Evolutionary conservation across 805 yeast genomes (phyloP).

Genomic region (Candida glaebosa): DNA sequence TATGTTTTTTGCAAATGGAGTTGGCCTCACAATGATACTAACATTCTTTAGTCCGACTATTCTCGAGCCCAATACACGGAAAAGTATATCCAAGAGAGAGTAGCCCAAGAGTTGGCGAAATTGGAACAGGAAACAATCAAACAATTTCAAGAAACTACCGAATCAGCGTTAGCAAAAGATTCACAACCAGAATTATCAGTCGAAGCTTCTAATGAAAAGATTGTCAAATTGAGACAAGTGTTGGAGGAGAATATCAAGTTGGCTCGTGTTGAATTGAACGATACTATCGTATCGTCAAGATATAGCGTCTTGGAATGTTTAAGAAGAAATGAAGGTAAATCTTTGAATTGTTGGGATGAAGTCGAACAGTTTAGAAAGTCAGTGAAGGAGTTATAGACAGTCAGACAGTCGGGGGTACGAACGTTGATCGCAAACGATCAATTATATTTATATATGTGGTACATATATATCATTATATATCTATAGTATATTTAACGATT

Average conservation of each 20-base stretch:
- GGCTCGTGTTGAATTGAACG: slow-evolving; percentile 29
- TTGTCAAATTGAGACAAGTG: slow-evolving; percentile 28
- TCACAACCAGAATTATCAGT: slow-evolving; percentile 28
- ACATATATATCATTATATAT: no score
- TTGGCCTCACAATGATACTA: slow-evolving; percentile 1
- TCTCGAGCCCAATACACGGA: slow-evolving; percentile 69
- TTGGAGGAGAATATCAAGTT: slow-evolving; percentile 33
- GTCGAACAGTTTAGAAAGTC: slow-evolving; percentile 64
- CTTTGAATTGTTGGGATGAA: slow-evolving; percentile 80
- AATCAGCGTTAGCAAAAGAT: slow-evolving; percentile 35
- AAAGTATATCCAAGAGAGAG: slow-evolving; percentile 62
- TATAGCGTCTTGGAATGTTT: slow-evolving; percentile 55
- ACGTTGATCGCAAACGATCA: no score
- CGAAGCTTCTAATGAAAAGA: slow-evolving; percentile 38
- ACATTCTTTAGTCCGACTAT: slow-evolving; percentile 47
- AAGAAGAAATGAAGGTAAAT: slow-evolving; percentile 56
- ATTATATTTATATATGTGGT: no score
- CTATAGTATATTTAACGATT: background rate
- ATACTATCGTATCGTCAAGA: slow-evolving; percentile 46
- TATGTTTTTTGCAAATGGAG: slow-evolving; percentile 17
- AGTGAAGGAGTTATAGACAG: slow-evolving; percentile 43
- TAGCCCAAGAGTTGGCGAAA: slow-evolving; percentile 51
- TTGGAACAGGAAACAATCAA: slow-evolving; percentile 51
- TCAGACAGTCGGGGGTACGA: no score
- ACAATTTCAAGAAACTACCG: slow-evolving; percentile 49